Conservation (phyloP, 345 rosid genomes). For the Erodium maritimum region DNA sequence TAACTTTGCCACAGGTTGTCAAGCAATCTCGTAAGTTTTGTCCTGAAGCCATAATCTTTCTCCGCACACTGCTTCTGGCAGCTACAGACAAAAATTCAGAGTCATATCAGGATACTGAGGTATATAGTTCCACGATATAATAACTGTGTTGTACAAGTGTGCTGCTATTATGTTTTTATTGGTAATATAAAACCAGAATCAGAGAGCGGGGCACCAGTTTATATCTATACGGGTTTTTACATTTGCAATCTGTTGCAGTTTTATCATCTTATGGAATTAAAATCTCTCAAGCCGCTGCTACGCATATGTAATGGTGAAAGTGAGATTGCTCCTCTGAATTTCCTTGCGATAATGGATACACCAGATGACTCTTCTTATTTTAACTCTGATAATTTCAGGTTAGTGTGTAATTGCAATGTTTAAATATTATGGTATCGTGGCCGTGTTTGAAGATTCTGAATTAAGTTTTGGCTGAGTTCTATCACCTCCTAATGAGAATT, state of each 20-base stretch:
- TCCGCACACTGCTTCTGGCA: slow-evolving; percentile 49
- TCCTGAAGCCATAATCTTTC: slow-evolving; percentile 75
- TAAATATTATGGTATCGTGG: neutral
- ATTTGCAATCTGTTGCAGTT: slow-evolving; percentile 32
- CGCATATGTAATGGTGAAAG: slow-evolving; percentile 20
- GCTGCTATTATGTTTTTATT: slow-evolving; percentile 5
- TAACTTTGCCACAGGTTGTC: slow-evolving; percentile 31
- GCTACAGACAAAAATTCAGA: slow-evolving; percentile 33
- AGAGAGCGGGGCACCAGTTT: neutral
- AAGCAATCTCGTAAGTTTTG: slow-evolving; percentile 70
- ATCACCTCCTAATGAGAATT: too few species aligned
- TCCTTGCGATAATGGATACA: slow-evolving; percentile 47
- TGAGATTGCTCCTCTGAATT: slow-evolving; percentile 55
- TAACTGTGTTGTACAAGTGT: slow-evolving; percentile 1
- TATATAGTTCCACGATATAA: slow-evolving; percentile 12
- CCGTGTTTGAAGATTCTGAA: neutral
- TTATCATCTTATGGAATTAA: slow-evolving; percentile 47
- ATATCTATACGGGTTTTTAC: slow-evolving; percentile 5
- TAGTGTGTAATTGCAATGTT: slow-evolving; percentile 2
- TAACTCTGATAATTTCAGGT: slow-evolving; percentile 77
- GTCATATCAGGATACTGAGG: slow-evolving; percentile 49
- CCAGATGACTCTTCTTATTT: slow-evolving; percentile 53
- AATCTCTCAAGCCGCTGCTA: slow-evolving; percentile 47
- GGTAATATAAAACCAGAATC: neutral
- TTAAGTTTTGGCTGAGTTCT: too few species aligned